These are phyloP conservation scores for Dactylonectria estremocensis DNA, from an alignment of 2,329 filamentous ascomycete genomes.

Conservation along the genomic window DNA sequence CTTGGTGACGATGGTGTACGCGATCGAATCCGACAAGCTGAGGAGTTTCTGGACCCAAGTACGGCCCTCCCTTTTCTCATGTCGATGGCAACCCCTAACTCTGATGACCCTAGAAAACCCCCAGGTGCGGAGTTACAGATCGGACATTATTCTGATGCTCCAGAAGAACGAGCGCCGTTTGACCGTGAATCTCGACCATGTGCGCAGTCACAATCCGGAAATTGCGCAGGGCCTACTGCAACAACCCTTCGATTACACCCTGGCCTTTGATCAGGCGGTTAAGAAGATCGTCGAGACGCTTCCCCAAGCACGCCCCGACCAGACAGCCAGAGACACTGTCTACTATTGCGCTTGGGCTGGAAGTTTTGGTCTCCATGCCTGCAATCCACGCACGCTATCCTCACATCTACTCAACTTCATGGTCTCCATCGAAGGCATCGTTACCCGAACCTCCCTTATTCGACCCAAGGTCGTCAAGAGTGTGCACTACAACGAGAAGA, in stretches of 20 bases:
- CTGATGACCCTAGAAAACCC: conserved; percentile 58
- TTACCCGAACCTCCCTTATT: conserved; percentile 95
- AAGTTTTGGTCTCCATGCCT: conserved; percentile 94
- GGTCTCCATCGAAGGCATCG: conserved; percentile 97
- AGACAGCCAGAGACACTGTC: conserved; percentile 82
- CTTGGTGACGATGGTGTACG: conserved; percentile 88
- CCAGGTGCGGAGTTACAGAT: conserved; percentile 81
- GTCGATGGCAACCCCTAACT: conserved; percentile 29
- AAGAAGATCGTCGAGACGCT: conserved; percentile 90
- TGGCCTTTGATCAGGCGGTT: conserved; percentile 91
- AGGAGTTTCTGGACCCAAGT: conserved; percentile 96
- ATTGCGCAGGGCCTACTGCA: conserved; percentile 85
- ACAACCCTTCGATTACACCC: conserved; percentile 88
- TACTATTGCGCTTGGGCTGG: conserved; percentile 99
- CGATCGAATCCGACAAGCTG: conserved; percentile 88
- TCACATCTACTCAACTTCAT: conserved; percentile 94
- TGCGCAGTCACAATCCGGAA: conserved; percentile 88
- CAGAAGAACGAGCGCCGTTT: conserved; percentile 77
- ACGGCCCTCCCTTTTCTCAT: conserved; percentile 53
- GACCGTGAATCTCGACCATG: conserved; percentile 88
- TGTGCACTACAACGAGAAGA: conserved; percentile 93
- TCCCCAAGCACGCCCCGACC: conserved; percentile 80
- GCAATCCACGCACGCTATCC: conserved; percentile 93
- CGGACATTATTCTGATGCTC: conserved; percentile 87
- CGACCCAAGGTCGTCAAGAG: conserved; percentile 98